Percentiles rank a stretch among this genome's conserved stretches.
phyloP scores from a whole-genome alignment of 768 basidiomycete species.

The Trametes cubensis region DNA sequence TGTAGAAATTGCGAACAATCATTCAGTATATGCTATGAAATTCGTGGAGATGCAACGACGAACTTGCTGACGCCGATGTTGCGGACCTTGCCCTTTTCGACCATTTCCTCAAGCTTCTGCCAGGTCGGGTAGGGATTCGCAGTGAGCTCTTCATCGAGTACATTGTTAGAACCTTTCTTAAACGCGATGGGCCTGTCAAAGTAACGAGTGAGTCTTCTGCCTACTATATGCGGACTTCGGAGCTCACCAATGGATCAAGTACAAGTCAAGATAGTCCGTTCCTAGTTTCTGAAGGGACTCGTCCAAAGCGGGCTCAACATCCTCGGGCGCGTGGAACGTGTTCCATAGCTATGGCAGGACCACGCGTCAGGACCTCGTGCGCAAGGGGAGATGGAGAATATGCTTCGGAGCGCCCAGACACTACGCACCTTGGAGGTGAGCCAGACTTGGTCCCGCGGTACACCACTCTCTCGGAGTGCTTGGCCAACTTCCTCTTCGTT shows the following conservation, averaged over 20 bases:
- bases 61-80: slow-evolving; percentile 88
- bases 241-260: slow-evolving; percentile 76
- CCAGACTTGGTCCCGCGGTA: slow-evolving; percentile 68
- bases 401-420: not conserved
- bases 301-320: slow-evolving; percentile 68
- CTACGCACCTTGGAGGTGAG: slow-evolving; percentile 57
- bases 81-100: slow-evolving; percentile 72
- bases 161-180: slow-evolving; percentile 51
- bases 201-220: not conserved
- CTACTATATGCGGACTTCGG: not conserved
- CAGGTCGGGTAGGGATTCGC: slow-evolving; percentile 77
- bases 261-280: slow-evolving; percentile 76
- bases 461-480: slow-evolving; percentile 58
- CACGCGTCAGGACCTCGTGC: not conserved
- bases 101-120: slow-evolving; percentile 78
- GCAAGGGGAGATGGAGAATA: not conserved
- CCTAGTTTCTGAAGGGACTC: slow-evolving; percentile 63
- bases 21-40: not conserved
- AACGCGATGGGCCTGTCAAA: slow-evolving; percentile 64
- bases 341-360: slow-evolving; percentile 64
- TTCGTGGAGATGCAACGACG: slow-evolving; percentile 20
- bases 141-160: slow-evolving; percentile 57
- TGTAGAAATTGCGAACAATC: slow-evolving; percentile 21
- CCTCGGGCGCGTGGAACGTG: slow-evolving; percentile 71
- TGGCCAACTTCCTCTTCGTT: slow-evolving; percentile 73